Percentiles rank a stretch among this genome's conserved stretches.
phyloP scores from a whole-genome alignment of 768 basidiomycete genomes.

The Trametopsis cervina region DNA sequence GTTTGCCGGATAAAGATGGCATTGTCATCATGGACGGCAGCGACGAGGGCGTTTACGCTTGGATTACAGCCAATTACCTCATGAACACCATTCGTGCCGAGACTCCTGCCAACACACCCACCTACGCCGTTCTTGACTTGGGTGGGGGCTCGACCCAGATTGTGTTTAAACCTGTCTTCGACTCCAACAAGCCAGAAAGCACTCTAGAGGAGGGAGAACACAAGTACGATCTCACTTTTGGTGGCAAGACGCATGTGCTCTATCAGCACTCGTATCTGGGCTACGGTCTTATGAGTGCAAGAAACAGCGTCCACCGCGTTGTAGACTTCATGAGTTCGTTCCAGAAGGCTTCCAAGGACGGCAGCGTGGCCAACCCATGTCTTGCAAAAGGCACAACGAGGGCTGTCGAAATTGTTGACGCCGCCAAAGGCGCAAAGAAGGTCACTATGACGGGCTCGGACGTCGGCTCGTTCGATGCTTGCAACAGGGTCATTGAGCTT shows the following conservation, averaged over 20 bases:
- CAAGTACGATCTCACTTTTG: slow-evolving; percentile 79
- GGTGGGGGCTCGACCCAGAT: slow-evolving; percentile 98
- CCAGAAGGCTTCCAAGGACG: slow-evolving; percentile 25
- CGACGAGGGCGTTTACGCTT: slow-evolving; percentile 97
- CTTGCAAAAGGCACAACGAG: slow-evolving; percentile 59
- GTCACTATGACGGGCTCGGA: slow-evolving; percentile 86
- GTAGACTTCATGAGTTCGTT: slow-evolving; percentile 78
- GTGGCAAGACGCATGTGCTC: slow-evolving; percentile 60
- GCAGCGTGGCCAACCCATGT: slow-evolving; percentile 71
- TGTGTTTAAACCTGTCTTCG: slow-evolving; percentile 83
- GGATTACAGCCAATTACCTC: slow-evolving; percentile 97
- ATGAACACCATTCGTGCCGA: slow-evolving; percentile 62
- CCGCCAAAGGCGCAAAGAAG: slow-evolving; percentile 37
- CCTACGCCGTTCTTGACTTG: slow-evolving; percentile 90
- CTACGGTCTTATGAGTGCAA: slow-evolving; percentile 88
- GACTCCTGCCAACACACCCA: slow-evolving; percentile 36
- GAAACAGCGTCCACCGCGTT: slow-evolving; percentile 78
- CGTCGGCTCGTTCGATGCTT: slow-evolving; percentile 80
- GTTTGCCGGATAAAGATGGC: slow-evolving; percentile 46
- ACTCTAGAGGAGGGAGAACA: slow-evolving; percentile 78
- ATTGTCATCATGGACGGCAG: slow-evolving; percentile 92
- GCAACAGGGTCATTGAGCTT: slow-evolving; percentile 74
- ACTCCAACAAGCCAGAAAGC: slow-evolving; percentile 27
- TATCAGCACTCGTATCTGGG: slow-evolving; percentile 99
- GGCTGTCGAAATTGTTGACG: slow-evolving; percentile 56